Base-by-base conservation (phyloP, 768 basidiomycete genomes). In the Amanita subjunquillea region DNA sequence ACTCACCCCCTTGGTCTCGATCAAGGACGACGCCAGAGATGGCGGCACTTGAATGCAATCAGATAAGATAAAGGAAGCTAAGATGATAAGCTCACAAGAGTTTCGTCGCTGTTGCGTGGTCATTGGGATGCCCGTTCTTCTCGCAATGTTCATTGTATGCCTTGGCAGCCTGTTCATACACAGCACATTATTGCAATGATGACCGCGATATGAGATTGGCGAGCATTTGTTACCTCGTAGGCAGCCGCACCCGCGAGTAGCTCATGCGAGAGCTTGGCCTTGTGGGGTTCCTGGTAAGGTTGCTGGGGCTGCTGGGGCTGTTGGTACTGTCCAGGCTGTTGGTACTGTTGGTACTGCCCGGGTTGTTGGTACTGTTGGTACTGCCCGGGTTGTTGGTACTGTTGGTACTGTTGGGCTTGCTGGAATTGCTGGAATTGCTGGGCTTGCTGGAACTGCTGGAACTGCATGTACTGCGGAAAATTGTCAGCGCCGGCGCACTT, bases 171-270 rank as follows among this genome's bases (percentile, higher is more conserved):
- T 80, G 54, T 13, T 22, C 25, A 55, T 87, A 73, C 39, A 85
- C 36, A 17, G 22, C 13, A 27, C 17, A 27, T 50, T 34, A 17
- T 30, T 30, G 20, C 37, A 17, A 17, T 17, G 17, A 23, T 23
- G 13, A 10, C n/a, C 23, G 8, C 6, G 8, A 10, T 12, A 4
- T 3, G 4, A 32, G 17, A 12, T 17, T 22, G 25, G 43, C 43
- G 15, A 2, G 17, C 23, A 10, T 15, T 22, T 44, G 63, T 9
- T 32, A 78, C 82, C 72, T 80, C 82, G 65, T 73, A 87, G 29
- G 81, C 66, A 6, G 84, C 85, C 37, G 85, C 85, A 40, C 67
- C 83, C 44, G 81, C 80, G 55, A 87, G 72, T 40, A 86, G 62
- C 66, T 87, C 80, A 63, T 87, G 85, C 6, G 80, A 77, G 50